Percentiles rank a stretch among this genome's conserved stretches.
phyloP scores from a whole-genome alignment of 257 asterid species.

The Solanum corneliomulleri region DNA sequence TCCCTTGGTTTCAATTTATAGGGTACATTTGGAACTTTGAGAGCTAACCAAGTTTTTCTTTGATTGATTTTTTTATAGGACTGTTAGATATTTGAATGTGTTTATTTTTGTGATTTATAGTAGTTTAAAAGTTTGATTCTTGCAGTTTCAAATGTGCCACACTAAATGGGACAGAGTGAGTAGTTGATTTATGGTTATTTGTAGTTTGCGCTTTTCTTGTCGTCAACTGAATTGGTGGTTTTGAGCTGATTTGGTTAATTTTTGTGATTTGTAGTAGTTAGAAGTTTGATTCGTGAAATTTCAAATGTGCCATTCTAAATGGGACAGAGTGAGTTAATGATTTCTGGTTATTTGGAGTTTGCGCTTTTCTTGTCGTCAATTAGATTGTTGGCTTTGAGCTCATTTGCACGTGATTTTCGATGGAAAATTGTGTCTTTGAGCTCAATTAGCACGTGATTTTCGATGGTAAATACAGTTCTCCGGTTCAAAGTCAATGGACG shows the following conservation, averaged over 20 bases:
- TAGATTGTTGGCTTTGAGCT: background rate
- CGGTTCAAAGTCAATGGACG: background rate
- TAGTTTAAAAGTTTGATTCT: background rate
- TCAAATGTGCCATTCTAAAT: background rate
- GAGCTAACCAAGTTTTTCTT: background rate
- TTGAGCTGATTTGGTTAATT: background rate
- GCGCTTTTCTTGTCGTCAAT: background rate
- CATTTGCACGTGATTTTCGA: background rate
- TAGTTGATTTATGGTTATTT: background rate
- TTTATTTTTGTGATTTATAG: background rate
- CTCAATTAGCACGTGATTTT: background rate
- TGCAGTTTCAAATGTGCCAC: background rate
- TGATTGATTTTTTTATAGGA: background rate
- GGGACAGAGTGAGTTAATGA: background rate
- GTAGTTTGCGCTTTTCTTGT: background rate
- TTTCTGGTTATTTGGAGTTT: background rate
- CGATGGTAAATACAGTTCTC: background rate
- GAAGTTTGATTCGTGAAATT: background rate
- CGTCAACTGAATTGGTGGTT: background rate
- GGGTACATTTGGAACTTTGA: background rate
- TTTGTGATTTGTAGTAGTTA: background rate
- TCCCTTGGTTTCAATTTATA: background rate
- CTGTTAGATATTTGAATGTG: background rate
- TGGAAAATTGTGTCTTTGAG: background rate
- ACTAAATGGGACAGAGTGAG: background rate